These are phyloP conservation scores for Otatea glauca DNA, from an alignment of 176 grass and related monocot genomes.

Conservation along the genomic window DNA sequence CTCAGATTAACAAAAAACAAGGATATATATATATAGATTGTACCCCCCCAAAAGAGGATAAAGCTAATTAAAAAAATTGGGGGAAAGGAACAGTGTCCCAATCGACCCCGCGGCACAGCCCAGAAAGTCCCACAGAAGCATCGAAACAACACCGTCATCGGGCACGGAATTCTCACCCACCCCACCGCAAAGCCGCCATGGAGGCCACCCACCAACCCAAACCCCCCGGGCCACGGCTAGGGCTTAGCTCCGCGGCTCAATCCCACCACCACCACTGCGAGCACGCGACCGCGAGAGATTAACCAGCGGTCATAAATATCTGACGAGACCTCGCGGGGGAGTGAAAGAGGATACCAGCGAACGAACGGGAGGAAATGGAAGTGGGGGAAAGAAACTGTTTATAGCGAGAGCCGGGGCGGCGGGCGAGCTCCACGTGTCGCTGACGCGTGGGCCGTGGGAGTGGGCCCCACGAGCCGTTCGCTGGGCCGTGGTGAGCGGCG, in stretches of 20 bases:
- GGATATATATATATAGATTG: neutral
- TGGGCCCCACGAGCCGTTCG: neutral
- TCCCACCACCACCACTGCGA: neutral
- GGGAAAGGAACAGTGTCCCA: constrained; percentile 23
- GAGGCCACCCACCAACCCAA: neutral
- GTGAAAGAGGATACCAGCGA: neutral
- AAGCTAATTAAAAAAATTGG: neutral
- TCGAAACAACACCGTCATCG: neutral
- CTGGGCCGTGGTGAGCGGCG: neutral
- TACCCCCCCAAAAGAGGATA: neutral
- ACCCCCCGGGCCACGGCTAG: neutral
- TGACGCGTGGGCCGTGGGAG: neutral
- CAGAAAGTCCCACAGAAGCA: neutral
- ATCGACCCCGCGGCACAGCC: neutral
- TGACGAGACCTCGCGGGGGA: constrained; percentile 31
- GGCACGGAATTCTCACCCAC: constrained; percentile 43
- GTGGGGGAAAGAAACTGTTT: neutral
- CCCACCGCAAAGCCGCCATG: constrained; percentile 1
- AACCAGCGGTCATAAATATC: constrained; percentile 39
- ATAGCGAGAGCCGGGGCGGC: constrained; percentile 30
- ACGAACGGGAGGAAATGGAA: neutral
- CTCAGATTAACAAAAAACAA: neutral
- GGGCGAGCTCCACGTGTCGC: constrained; percentile 34
- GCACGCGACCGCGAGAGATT: neutral
- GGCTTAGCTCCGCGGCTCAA: constrained; percentile 19